Evolutionary conservation across 2,329 filamentous ascomycete genomes (phyloP).

Genomic region (Chaetomium sp.): DNA sequence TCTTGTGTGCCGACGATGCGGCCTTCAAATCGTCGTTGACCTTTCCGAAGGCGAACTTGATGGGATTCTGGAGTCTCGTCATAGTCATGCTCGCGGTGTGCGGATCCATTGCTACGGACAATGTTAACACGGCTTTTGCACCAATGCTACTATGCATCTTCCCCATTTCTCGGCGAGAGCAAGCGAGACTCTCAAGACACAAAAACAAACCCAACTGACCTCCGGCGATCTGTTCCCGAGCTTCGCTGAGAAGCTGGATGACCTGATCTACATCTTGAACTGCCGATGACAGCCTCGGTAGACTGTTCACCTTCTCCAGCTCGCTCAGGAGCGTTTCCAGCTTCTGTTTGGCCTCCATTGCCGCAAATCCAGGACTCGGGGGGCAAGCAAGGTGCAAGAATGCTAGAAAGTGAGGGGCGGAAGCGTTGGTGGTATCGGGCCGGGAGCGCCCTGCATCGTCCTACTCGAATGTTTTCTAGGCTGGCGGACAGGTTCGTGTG

Average conservation of each 20-base stretch:
- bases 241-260: slow-evolving; percentile 67
- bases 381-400: slow-evolving; percentile 17
- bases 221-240: slow-evolving; percentile 65
- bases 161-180: too few relatives aligned
- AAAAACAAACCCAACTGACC: slow-evolving; percentile 39
- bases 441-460: slow-evolving; percentile 6
- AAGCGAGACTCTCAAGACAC: background rate
- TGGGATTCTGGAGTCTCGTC: slow-evolving; percentile 76
- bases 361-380: slow-evolving; percentile 11
- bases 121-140: background rate
- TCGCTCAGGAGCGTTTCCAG: slow-evolving; percentile 61
- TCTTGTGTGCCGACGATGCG: slow-evolving; percentile 73
- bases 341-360: slow-evolving; percentile 23
- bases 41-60: slow-evolving; percentile 73
- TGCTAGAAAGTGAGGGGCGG: background rate
- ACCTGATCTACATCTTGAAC: slow-evolving; percentile 77
- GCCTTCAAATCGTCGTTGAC: slow-evolving; percentile 78
- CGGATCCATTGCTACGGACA: slow-evolving; percentile 48
- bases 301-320: slow-evolving; percentile 63
- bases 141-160: too few relatives aligned
- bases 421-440: slow-evolving; percentile 1
- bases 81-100: slow-evolving; percentile 66
- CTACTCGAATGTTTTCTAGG: background rate
- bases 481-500: too few relatives aligned
- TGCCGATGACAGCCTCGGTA: slow-evolving; percentile 61